Evolutionary conservation across 495 filamentous ascomycete genomes (phyloP).

Genomic region (Daldinia loculata): DNA sequence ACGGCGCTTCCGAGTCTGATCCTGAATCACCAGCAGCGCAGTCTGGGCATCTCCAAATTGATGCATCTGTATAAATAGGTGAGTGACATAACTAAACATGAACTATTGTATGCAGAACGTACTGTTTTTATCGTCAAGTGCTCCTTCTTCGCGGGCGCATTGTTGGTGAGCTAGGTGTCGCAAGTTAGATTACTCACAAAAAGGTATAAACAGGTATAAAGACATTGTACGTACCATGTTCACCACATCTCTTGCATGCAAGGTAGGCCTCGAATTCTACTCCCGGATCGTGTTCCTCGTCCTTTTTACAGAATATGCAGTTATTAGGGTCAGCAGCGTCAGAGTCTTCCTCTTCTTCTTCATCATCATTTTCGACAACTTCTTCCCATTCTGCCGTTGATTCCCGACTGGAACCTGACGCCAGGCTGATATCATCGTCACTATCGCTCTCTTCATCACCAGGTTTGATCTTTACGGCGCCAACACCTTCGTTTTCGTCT

Average conservation of each 20-base stretch:
- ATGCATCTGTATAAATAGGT: slow-evolving; percentile 58
- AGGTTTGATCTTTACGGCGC: slow-evolving; percentile 75
- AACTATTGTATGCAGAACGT: slow-evolving; percentile 6
- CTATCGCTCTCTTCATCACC: slow-evolving; percentile 59
- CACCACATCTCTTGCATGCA: slow-evolving; percentile 79
- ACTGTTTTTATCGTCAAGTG: slow-evolving; percentile 61
- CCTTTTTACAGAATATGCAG: slow-evolving; percentile 78
- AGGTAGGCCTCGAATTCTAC: slow-evolving; percentile 90
- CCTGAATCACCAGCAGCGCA: slow-evolving; percentile 75
- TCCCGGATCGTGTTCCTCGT: slow-evolving; percentile 86
- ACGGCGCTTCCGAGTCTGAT: slow-evolving; percentile 53
- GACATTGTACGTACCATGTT: slow-evolving; percentile 76
- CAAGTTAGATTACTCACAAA: slow-evolving; percentile 51
- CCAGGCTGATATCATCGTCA: slow-evolving; percentile 44
- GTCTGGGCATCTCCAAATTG: slow-evolving; percentile 80
- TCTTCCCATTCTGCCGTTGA: slow-evolving; percentile 73
- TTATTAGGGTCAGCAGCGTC: slow-evolving; percentile 71
- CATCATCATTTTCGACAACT: slow-evolving; percentile 72
- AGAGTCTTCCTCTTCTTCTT: slow-evolving; percentile 62
- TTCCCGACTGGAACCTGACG: slow-evolving; percentile 59
- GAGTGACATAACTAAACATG: slow-evolving; percentile 35
- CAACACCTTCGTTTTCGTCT: slow-evolving; percentile 70
- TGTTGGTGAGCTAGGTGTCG: slow-evolving; percentile 81
- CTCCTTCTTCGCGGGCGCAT: slow-evolving; percentile 84
- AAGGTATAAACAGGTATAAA: slow-evolving; percentile 37